Base-by-base conservation (phyloP, 1,284 basidiomycete genomes). In the Puccinia hordei region DNA sequence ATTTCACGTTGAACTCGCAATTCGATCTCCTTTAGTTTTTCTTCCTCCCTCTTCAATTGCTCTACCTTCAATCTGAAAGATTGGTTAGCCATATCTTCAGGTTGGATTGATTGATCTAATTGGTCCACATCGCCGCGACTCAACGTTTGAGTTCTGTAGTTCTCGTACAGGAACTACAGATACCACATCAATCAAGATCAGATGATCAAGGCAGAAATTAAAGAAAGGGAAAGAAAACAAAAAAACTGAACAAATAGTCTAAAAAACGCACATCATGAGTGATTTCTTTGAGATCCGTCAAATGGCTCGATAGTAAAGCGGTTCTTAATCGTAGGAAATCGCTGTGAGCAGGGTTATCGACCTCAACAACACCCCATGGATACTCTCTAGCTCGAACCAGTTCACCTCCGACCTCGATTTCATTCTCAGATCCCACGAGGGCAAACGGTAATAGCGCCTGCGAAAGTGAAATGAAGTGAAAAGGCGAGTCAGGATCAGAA, bases 361-460 rank as follows among this genome's bases (percentile, higher is more conserved):
- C 95, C 86, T 99, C 95, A 82, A 94, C 97, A 82, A 98, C 90
- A 96, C 97, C 97, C 97, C 99, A 9, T 95, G 97, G 88, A 98
- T 98, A 85, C 87, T 92, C 90, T 83, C 97, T 90, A 63, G 94
- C 96, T 77, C 97, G 91, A 82, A 98, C 91, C 51, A 91, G 90
- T 86, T 97, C 91, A 66, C 95, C 96, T 22, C 78, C 78, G 83
- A 98, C 89, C 84, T 96, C 92, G 82, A 99, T 91, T 86, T 98
- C 95, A 84, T 98, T 95, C 86, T 98, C 95, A 24, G 95, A 97
- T 59, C 97, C 97, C 83, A 99, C 92, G 84, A 99, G 93, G 24
- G 97, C 94, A 86, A 99, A 99, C 0, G 97, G 97, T 86, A 98
- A 89, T 73, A 98, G 88, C 10, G 92, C 90, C 92, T 93, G 82